phyloP scores from a whole-genome alignment of 2,329 filamentous ascomycete species.

The Ophiostoma triangulosporum region DNA sequence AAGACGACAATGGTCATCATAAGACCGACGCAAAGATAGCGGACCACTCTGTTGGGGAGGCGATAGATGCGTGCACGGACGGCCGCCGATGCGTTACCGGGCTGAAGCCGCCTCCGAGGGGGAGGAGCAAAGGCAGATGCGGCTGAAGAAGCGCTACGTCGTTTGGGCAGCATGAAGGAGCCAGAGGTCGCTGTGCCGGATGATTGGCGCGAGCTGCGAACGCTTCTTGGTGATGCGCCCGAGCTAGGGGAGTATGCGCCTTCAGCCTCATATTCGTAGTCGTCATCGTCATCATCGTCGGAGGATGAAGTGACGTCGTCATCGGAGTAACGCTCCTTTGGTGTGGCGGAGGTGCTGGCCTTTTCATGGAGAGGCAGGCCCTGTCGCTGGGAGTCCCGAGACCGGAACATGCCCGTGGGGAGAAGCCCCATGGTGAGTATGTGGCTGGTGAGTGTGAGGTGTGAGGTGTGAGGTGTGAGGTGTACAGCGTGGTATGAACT shows the following conservation, averaged over 20 bases:
- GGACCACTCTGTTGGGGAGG: slow-evolving; percentile 57
- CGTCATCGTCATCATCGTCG: slow-evolving; percentile 24
- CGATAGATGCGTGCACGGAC: slow-evolving; percentile 37
- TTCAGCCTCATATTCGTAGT: slow-evolving; percentile 22
- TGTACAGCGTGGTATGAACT: not conserved
- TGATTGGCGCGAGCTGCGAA: slow-evolving; percentile 37
- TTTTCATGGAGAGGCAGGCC: slow-evolving; percentile 39
- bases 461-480: not conserved
- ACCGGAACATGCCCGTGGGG: slow-evolving; percentile 25
- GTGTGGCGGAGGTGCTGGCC: slow-evolving; percentile 21
- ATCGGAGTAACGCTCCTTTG: slow-evolving; percentile 39
- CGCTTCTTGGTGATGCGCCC: slow-evolving; percentile 28
- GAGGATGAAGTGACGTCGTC: slow-evolving; percentile 28
- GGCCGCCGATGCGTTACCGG: slow-evolving; percentile 11
- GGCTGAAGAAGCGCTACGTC: slow-evolving; percentile 19
- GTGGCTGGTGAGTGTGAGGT: not conserved
- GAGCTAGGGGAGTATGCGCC: slow-evolving; percentile 23
- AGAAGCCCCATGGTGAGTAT: slow-evolving; percentile 33
- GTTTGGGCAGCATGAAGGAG: slow-evolving; percentile 31
- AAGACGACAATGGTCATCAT: slow-evolving; percentile 60
- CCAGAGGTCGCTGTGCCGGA: slow-evolving; percentile 30
- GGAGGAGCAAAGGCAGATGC: slow-evolving; percentile 4
- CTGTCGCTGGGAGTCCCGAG: slow-evolving; percentile 28
- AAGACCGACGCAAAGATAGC: slow-evolving; percentile 64
- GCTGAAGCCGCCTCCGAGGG: slow-evolving; percentile 12